A percentile compares a stretch with the other conserved stretches of the same genome.
These are phyloP conservation scores for Citrus sp. DNA, from an alignment of 345 rosid species.

Conservation along the genomic window DNA sequence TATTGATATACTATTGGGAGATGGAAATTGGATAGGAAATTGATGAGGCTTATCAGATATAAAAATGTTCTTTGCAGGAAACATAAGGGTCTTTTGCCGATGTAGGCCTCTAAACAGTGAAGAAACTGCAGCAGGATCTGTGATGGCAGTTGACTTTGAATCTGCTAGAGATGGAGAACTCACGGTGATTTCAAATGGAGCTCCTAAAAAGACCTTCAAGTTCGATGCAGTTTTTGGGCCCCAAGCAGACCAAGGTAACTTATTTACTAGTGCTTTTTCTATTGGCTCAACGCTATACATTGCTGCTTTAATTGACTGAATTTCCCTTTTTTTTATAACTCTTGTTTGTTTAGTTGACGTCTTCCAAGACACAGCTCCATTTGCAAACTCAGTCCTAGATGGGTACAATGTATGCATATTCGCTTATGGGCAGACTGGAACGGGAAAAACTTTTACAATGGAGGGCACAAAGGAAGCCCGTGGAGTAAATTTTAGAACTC, in stretches of 20 bases:
- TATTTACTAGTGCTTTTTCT: neutral
- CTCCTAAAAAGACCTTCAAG: slow-evolving; percentile 70
- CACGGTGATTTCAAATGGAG: slow-evolving; percentile 70
- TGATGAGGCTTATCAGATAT: slow-evolving; percentile 18
- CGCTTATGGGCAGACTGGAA: slow-evolving; percentile 97
- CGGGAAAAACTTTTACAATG: slow-evolving; percentile 94
- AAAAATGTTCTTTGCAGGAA: slow-evolving; percentile 54
- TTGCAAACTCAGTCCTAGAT: slow-evolving; percentile 88
- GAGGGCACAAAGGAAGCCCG: slow-evolving; percentile 84
- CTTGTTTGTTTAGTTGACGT: slow-evolving; percentile 58
- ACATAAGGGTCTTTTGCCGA: slow-evolving; percentile 93
- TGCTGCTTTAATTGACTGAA: slow-evolving; percentile 1
- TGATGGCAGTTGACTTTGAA: slow-evolving; percentile 66
- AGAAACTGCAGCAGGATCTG: slow-evolving; percentile 59
- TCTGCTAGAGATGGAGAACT: slow-evolving; percentile 88
- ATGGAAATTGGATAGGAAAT: slow-evolving; percentile 3
- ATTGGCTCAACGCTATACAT: neutral
- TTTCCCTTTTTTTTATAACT: slow-evolving; percentile 3
- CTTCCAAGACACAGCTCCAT: slow-evolving; percentile 83
- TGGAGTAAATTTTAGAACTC: slow-evolving; percentile 91
- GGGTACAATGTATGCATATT: slow-evolving; percentile 95
- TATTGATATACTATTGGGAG: slow-evolving; percentile 2
- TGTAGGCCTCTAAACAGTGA: slow-evolving; percentile 81
- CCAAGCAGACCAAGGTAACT: slow-evolving; percentile 75
- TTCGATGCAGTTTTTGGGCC: slow-evolving; percentile 94